A percentile compares a stretch with the other conserved stretches of the same genome.
Evolutionary conservation across 2,329 filamentous ascomycete genomes (phyloP).

Genomic region (Epichloe uncinata): DNA sequence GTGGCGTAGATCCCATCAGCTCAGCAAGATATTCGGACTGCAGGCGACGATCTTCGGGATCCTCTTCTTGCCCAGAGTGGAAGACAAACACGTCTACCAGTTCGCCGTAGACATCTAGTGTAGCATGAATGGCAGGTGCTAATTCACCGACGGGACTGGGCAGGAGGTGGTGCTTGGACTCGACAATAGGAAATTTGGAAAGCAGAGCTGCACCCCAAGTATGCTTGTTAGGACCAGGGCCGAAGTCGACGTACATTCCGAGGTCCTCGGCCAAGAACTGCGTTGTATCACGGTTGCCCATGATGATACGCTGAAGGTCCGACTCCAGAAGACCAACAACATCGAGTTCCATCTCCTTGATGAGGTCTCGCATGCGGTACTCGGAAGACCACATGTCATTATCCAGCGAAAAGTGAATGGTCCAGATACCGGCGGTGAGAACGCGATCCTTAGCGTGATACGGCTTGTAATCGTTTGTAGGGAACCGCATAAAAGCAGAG

Average conservation of each 20-base stretch:
- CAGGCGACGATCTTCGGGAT: slow-evolving; percentile 76
- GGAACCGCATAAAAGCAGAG: slow-evolving; percentile 81
- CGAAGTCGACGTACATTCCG: slow-evolving; percentile 97
- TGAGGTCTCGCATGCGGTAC: slow-evolving; percentile 78
- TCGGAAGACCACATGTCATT: slow-evolving; percentile 99
- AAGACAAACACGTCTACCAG: slow-evolving; percentile 92
- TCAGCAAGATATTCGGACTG: slow-evolving; percentile 78
- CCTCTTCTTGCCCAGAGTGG: slow-evolving; percentile 96
- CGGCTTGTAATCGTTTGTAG: slow-evolving; percentile 78
- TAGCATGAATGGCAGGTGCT: slow-evolving; percentile 93
- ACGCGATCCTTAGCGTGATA: slow-evolving; percentile 81
- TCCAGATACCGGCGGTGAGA: slow-evolving; percentile 95
- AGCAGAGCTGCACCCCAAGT: slow-evolving; percentile 91
- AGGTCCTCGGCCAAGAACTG: slow-evolving; percentile 92
- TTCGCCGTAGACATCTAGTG: slow-evolving; percentile 81
- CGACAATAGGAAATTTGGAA: slow-evolving; percentile 94
- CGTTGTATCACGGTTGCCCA: slow-evolving; percentile 95
- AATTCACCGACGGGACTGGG: slow-evolving; percentile 90
- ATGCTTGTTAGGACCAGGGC: slow-evolving; percentile 95
- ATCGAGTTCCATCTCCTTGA: slow-evolving; percentile 92
- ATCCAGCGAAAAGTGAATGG: slow-evolving; percentile 93
- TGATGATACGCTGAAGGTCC: slow-evolving; percentile 94
- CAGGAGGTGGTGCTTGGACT: slow-evolving; percentile 90
- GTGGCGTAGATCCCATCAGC: slow-evolving; percentile 70
- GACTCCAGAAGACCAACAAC: slow-evolving; percentile 90